Evolutionary conservation across 345 rosid species (phyloP).

Genomic region (Moricandia moricandioides): DNA sequence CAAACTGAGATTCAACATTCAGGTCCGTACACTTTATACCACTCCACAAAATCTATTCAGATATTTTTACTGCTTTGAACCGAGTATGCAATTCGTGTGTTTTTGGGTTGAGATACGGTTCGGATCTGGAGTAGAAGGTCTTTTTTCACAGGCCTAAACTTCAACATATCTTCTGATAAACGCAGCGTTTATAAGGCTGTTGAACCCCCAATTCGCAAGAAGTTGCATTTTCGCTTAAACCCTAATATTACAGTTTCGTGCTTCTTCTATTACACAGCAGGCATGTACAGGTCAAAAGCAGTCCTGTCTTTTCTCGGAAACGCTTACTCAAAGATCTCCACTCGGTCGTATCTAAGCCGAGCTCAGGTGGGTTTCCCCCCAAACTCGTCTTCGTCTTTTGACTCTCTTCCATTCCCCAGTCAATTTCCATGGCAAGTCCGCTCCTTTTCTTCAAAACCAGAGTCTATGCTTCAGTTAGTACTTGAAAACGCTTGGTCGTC

Average conservation of each 20-base stretch:
- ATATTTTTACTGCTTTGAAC: background rate
- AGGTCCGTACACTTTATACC: no score
- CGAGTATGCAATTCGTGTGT: background rate
- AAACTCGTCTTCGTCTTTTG: slow-evolving; percentile 1
- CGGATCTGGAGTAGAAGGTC: no score
- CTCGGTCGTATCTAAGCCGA: slow-evolving; percentile 37
- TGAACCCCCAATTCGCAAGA: background rate
- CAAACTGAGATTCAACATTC: no score
- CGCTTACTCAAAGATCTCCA: slow-evolving; percentile 38
- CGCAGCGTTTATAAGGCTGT: background rate
- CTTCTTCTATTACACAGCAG: slow-evolving; percentile 3
- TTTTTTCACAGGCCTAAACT: background rate
- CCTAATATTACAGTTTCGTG: slow-evolving; percentile 1
- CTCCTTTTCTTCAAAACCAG: slow-evolving; percentile 45
- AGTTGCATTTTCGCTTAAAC: slow-evolving; percentile 19
- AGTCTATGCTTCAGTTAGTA: slow-evolving; percentile 48
- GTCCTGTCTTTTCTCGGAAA: slow-evolving; percentile 41
- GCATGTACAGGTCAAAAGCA: slow-evolving; percentile 64
- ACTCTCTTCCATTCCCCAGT: slow-evolving; percentile 15
- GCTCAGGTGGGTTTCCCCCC: slow-evolving; percentile 49
- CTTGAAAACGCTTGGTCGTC: slow-evolving; percentile 48
- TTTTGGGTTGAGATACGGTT: no score
- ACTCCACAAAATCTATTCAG: no score
- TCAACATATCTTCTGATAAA: background rate
- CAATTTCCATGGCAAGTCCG: slow-evolving; percentile 24